Evolutionary conservation across 1,284 basidiomycete genomes (phyloP).

Genomic region (Cryptococcus neoformans): DNA sequence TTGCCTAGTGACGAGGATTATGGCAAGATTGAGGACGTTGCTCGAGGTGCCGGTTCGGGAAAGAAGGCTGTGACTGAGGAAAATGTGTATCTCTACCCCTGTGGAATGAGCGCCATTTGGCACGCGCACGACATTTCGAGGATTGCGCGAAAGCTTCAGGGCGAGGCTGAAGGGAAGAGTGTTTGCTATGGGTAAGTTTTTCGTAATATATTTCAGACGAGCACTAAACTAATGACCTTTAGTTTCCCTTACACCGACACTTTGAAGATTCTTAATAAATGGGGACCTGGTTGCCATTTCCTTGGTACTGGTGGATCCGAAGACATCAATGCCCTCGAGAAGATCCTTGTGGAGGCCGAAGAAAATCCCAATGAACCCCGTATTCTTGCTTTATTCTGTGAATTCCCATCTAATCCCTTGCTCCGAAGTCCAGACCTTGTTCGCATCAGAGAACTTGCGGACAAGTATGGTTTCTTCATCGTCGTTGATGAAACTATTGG

Average conservation of each 20-base stretch:
- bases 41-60: slow-evolving; percentile 48
- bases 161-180: slow-evolving; percentile 63
- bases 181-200: slow-evolving; percentile 79
- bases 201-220: slow-evolving; percentile 28
- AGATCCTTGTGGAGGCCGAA: slow-evolving; percentile 51
- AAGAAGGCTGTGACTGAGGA: slow-evolving; percentile 66
- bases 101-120: slow-evolving; percentile 94
- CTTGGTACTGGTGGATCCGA: slow-evolving; percentile 74
- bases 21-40: slow-evolving; percentile 33
- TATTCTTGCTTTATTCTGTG: slow-evolving; percentile 59
- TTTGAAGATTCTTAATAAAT: slow-evolving; percentile 94
- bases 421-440: slow-evolving; percentile 77
- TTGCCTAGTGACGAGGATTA: slow-evolving; percentile 57
- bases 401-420: slow-evolving; percentile 94
- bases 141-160: slow-evolving; percentile 47
- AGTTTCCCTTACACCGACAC: slow-evolving; percentile 98
- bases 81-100: slow-evolving; percentile 83
- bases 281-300: slow-evolving; percentile 94
- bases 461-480: slow-evolving; percentile 83
- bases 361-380: slow-evolving; percentile 29
- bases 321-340: slow-evolving; percentile 72
- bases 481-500: slow-evolving; percentile 96
- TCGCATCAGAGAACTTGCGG: slow-evolving; percentile 75
- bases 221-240: slow-evolving; percentile 17
- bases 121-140: slow-evolving; percentile 75